Conservation (phyloP, 768 basidiomycete genomes). For the Kwoniella botswanensis region DNA sequence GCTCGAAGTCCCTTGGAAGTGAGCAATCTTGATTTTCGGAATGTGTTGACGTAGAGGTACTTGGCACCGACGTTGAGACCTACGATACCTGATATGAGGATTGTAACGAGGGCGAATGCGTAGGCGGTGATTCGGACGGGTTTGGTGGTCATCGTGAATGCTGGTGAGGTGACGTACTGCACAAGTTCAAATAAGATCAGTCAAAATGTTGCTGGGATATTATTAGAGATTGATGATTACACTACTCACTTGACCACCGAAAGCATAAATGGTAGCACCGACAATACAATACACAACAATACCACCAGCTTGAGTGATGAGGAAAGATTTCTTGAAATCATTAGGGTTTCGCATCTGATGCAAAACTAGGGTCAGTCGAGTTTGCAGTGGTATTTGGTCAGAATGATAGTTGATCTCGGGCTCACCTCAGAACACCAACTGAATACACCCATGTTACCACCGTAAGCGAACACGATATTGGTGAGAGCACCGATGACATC, state of each 20-base stretch:
- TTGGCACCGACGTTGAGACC: constrained; percentile 45
- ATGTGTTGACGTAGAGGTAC: constrained; percentile 33
- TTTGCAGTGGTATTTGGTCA: not conserved
- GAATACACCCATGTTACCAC: constrained; percentile 43
- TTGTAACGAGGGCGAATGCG: constrained; percentile 35
- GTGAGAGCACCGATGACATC: constrained; percentile 44
- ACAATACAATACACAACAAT: constrained; percentile 34
- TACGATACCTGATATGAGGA: constrained; percentile 40
- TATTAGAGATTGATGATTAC: too few species aligned
- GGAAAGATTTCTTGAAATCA: constrained; percentile 45
- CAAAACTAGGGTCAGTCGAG: not conserved
- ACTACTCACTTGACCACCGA: constrained; percentile 31
- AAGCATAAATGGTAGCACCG: constrained; percentile 37
- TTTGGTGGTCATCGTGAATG: constrained; percentile 39
- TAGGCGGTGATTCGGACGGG: constrained; percentile 37
- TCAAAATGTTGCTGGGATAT: too few species aligned
- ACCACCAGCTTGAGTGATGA: constrained; percentile 31
- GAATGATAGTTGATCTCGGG: not conserved
- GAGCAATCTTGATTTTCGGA: constrained; percentile 37
- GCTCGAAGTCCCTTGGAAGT: constrained; percentile 36
- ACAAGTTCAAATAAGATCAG: not conserved
- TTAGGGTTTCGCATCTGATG: constrained; percentile 39
- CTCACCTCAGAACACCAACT: constrained; percentile 41
- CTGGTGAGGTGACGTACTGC: constrained; percentile 36
- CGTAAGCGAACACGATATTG: constrained; percentile 44